phyloP scores from a whole-genome alignment of 345 rosid genomes.

The Gossypium australe region DNA sequence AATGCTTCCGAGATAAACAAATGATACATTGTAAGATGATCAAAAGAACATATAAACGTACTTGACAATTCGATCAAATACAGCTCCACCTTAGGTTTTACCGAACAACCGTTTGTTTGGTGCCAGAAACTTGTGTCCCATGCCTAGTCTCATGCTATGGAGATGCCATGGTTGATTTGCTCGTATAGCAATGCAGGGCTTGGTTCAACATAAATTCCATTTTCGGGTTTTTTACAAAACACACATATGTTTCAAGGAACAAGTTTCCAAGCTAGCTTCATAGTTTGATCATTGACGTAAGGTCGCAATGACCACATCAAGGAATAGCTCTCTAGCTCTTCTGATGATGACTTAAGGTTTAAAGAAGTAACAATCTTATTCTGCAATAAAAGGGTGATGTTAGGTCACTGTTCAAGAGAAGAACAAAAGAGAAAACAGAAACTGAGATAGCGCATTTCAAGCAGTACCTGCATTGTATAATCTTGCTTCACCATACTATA shows the following conservation, averaged over 20 bases:
- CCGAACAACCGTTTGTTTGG: no score
- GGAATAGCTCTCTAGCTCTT: constrained; percentile 59
- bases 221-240: background rate
- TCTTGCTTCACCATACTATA: constrained; percentile 77
- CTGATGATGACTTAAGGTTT: constrained; percentile 46
- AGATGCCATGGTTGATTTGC: no score
- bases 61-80: no score
- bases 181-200: background rate
- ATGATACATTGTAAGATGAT: no score
- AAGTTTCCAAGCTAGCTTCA: constrained; percentile 57
- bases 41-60: no score
- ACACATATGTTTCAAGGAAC: no score
- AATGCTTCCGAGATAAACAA: no score
- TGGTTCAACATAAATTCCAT: background rate
- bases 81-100: no score
- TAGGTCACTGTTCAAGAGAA: background rate
- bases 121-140: no score
- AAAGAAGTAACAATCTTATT: constrained; percentile 59
- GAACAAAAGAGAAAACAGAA: background rate
- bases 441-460: background rate
- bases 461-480: constrained; percentile 66
- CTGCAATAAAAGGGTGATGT: constrained; percentile 32
- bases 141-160: no score
- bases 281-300: constrained; percentile 50
- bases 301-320: constrained; percentile 84